phyloP scores from a whole-genome alignment of 2,329 filamentous ascomycete genomes.

The Colletotrichum spinosum region DNA sequence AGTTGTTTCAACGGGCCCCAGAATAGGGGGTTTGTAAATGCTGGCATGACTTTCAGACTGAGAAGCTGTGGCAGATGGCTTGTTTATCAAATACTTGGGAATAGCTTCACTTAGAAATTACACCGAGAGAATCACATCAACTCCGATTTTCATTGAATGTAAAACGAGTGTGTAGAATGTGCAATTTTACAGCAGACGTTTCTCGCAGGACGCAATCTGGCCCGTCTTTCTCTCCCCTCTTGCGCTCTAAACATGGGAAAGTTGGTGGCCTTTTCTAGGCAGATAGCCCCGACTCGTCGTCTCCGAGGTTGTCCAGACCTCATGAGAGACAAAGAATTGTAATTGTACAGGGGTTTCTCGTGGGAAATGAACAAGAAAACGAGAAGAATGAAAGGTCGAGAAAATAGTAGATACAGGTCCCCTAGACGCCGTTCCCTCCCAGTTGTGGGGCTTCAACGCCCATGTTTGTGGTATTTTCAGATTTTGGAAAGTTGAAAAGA shows the following conservation, averaged over 20 bases:
- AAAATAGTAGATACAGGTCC: constrained; percentile 33
- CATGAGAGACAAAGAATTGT: constrained; percentile 41
- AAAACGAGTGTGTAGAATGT: constrained; percentile 45
- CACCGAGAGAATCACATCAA: constrained; percentile 16
- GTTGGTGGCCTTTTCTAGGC: too few relatives aligned
- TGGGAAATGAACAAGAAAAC: constrained; percentile 28
- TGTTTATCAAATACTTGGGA: background rate
- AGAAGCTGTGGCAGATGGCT: too few relatives aligned
- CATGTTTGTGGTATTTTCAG: constrained; percentile 35
- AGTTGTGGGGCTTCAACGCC: constrained; percentile 11
- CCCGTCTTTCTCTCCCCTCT: background rate
- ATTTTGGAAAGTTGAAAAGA: constrained; percentile 12
- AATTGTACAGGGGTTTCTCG: constrained; percentile 48
- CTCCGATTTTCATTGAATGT: constrained; percentile 24
- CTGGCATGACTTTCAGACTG: too few relatives aligned
- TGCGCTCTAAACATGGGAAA: background rate
- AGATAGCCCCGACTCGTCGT: too few relatives aligned
- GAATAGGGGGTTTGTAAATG: too few relatives aligned
- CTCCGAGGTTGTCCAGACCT: background rate
- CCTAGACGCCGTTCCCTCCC: constrained; percentile 21
- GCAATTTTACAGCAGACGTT: constrained; percentile 42
- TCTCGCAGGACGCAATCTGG: constrained; percentile 18
- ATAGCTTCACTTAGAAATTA: constrained; percentile 6
- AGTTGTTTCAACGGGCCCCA: background rate
- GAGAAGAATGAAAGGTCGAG: constrained; percentile 7